Evolutionary conservation across 176 grass and related monocot species (phyloP).

Genomic region (Areca catechu): DNA sequence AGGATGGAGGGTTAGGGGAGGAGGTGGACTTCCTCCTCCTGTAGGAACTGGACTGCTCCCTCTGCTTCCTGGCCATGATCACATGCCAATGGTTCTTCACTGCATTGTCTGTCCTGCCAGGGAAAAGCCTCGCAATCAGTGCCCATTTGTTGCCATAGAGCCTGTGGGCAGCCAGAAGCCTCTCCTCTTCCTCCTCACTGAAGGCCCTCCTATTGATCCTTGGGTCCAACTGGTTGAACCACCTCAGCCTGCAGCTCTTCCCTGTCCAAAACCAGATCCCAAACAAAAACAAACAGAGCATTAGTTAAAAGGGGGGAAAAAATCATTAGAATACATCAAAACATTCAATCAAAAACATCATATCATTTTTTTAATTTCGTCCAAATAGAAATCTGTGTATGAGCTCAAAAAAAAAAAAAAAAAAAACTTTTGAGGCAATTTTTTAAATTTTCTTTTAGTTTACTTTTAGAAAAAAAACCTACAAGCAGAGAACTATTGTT

Average conservation of each 20-base stretch:
- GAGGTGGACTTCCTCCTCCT: not conserved
- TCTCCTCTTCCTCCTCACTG: constrained; percentile 11
- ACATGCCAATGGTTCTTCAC: constrained; percentile 20
- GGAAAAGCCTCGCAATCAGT: constrained; percentile 14
- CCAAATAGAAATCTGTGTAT: too few species aligned
- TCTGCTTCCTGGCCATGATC: constrained; percentile 18
- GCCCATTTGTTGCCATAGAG: constrained; percentile 14
- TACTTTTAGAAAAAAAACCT: too few species aligned
- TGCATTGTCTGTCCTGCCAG: constrained; percentile 12
- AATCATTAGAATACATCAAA: too few species aligned
- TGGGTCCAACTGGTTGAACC: constrained; percentile 16
- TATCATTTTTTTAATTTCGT: too few species aligned
- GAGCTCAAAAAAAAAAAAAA: not conserved
- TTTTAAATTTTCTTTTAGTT: not conserved
- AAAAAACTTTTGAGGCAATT: not conserved
- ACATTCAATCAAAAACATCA: too few species aligned
- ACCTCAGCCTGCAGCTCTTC: constrained; percentile 19
- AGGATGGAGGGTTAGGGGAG: not conserved
- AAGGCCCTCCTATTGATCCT: constrained; percentile 17
- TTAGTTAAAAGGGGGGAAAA: too few species aligned
- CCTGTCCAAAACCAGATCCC: constrained; percentile 3
- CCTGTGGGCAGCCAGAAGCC: constrained; percentile 14
- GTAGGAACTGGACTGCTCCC: constrained; percentile 3
- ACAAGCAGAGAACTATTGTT: too few species aligned
- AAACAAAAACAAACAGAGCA: not conserved